phyloP scores from a whole-genome alignment of 352 stramenopile genomes.

The Pythium aphanidermatum region DNA sequence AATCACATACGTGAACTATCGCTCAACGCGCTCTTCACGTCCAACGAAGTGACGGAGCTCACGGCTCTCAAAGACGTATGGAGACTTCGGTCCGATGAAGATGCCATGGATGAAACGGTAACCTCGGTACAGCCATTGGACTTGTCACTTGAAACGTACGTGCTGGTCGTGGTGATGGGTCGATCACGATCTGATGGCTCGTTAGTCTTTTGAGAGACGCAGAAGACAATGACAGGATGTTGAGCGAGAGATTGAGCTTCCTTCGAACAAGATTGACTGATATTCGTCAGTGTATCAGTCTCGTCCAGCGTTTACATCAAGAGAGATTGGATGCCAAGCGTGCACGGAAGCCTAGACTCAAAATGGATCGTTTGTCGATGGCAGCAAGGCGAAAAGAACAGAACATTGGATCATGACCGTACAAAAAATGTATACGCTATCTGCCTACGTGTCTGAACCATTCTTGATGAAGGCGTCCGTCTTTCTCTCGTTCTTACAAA shows the following conservation, averaged over 20 bases:
- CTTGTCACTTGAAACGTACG: constrained; percentile 5
- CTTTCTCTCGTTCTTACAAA: constrained; percentile 27
- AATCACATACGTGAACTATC: constrained; percentile 39
- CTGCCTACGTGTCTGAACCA: too few relatives aligned
- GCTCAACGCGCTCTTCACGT: constrained; percentile 24
- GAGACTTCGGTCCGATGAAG: constrained; percentile 24
- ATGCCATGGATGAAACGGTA: background rate
- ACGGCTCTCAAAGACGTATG: constrained; percentile 46
- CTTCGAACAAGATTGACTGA: constrained; percentile 28
- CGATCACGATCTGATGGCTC: background rate
- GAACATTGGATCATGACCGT: too few relatives aligned
- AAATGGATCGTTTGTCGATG: too few relatives aligned
- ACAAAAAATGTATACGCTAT: constrained; percentile 4
- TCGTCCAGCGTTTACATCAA: constrained; percentile 28
- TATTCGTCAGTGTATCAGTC: constrained; percentile 27
- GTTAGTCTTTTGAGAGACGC: constrained; percentile 30
- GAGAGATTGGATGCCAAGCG: too few relatives aligned
- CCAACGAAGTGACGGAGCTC: constrained; percentile 37
- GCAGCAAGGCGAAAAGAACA: too few relatives aligned
- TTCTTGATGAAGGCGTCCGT: background rate
- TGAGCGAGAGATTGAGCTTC: constrained; percentile 36
- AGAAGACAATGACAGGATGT: constrained; percentile 35
- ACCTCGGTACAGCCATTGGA: background rate
- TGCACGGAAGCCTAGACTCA: too few relatives aligned
- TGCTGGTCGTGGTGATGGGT: background rate